Percentiles rank a stretch among this genome's conserved stretches.
Evolutionary conservation across 257 asterid species (phyloP).

Genomic region (Avicennia marina): DNA sequence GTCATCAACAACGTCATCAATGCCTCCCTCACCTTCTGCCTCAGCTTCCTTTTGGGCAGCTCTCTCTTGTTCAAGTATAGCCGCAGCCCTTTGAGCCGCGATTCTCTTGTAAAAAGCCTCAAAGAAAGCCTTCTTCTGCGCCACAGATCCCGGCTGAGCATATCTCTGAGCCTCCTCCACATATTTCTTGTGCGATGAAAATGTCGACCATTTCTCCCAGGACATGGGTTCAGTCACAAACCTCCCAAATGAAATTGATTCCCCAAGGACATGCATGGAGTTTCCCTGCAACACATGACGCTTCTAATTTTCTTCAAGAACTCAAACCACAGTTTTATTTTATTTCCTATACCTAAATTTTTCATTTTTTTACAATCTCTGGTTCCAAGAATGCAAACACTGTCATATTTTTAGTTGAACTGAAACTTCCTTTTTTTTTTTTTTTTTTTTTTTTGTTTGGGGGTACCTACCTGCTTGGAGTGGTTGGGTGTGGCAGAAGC

Average conservation of each 20-base stretch:
- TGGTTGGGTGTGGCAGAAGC: constrained; percentile 60
- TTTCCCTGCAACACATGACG: constrained; percentile 48
- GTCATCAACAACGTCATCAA: constrained; percentile 18
- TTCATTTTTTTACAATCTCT: too few relatives aligned
- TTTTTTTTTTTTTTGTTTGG: too few relatives aligned
- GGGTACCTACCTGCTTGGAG: constrained; percentile 49
- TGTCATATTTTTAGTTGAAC: too few relatives aligned
- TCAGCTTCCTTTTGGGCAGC: constrained; percentile 21
- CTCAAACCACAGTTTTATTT: too few relatives aligned
- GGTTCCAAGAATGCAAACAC: too few relatives aligned
- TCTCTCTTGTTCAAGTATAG: constrained; percentile 54
- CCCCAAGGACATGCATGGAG: constrained; percentile 55
- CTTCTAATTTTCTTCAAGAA: constrained; percentile 3
- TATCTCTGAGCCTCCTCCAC: constrained; percentile 88
- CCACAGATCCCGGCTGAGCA: constrained; percentile 87
- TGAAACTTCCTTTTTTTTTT: too few relatives aligned
- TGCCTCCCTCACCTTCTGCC: constrained; percentile 4
- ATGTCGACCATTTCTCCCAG: constrained; percentile 88
- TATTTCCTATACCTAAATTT: too few relatives aligned
- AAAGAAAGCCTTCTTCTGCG: constrained; percentile 86
- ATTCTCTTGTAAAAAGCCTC: constrained; percentile 94
- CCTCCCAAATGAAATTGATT: constrained; percentile 78
- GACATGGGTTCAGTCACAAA: constrained; percentile 62
- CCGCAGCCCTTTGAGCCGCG: constrained; percentile 81
- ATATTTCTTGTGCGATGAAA: constrained; percentile 60